These are phyloP conservation scores for Calonectria pseudoturangicola DNA, from an alignment of 2,329 filamentous ascomycete genomes.

Conservation along the genomic window DNA sequence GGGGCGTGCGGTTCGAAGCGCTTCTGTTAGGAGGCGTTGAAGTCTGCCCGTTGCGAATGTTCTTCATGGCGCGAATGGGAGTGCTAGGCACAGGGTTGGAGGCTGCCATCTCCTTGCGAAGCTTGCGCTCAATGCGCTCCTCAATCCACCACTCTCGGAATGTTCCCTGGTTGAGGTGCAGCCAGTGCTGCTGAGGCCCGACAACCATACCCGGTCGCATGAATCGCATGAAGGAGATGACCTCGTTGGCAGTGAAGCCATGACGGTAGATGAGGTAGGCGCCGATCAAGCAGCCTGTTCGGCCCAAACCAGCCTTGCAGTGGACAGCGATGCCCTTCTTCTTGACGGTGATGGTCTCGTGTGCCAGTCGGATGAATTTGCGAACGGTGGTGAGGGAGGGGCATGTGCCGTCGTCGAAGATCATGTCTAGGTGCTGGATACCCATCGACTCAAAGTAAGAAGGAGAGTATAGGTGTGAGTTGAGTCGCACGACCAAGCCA, in stretches of 20 bases:
- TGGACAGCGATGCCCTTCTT: constrained; percentile 97
- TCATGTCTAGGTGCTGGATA: constrained; percentile 98
- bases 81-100: constrained; percentile 73
- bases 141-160: constrained; percentile 99
- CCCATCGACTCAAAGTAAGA: constrained; percentile 98
- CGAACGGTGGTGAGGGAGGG: constrained; percentile 91
- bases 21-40: constrained; percentile 90
- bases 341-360: constrained; percentile 93
- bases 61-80: constrained; percentile 77
- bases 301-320: constrained; percentile 97
- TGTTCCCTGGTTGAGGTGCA: constrained; percentile 95
- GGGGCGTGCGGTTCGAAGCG: constrained; percentile 84
- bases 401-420: constrained; percentile 98
- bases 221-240: constrained; percentile 99
- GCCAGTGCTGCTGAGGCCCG: constrained; percentile 98
- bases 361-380: constrained; percentile 95
- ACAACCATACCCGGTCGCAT: constrained; percentile 99
- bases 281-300: constrained; percentile 96
- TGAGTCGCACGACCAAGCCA: constrained; percentile 94
- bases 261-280: constrained; percentile 98
- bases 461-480: constrained; percentile 95
- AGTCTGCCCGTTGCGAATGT: constrained; percentile 79
- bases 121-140: constrained; percentile 84
- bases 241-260: constrained; percentile 97
- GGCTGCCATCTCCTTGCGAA: constrained; percentile 75